phyloP scores from a whole-genome alignment of 305 asterid species.

The Fraxinus sp. region DNA sequence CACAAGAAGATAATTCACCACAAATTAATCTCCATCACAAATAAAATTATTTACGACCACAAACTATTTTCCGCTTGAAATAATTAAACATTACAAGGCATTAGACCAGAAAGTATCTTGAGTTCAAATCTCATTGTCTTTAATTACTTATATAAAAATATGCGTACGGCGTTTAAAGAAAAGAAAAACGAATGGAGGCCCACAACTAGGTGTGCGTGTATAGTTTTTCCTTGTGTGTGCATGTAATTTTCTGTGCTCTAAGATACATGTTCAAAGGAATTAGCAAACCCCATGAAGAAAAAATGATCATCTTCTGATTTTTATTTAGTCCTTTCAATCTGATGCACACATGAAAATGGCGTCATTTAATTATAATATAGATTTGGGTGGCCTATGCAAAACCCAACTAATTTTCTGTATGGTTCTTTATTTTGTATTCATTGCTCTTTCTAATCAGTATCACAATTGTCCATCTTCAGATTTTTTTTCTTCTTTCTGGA shows the following conservation, averaged over 20 bases:
- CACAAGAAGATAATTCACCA: background rate
- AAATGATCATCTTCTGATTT: background rate
- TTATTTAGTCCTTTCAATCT: background rate
- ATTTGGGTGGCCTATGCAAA: slow-evolving; percentile 27
- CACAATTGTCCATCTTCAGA: slow-evolving; percentile 1
- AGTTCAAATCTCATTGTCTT: background rate
- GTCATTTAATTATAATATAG: background rate
- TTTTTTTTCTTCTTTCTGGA: background rate
- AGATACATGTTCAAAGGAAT: background rate
- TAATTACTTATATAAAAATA: background rate
- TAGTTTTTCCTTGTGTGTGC: background rate
- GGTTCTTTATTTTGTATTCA: slow-evolving; percentile 25
- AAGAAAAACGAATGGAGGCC: background rate
- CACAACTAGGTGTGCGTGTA: background rate
- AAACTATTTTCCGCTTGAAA: background rate
- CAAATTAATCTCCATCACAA: background rate
- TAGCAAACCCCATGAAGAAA: background rate
- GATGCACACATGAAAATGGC: background rate
- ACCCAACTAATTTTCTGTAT: slow-evolving; percentile 26
- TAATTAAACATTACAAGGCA: background rate
- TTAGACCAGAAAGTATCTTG: background rate
- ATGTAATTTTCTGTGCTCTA: background rate
- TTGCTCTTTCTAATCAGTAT: background rate
- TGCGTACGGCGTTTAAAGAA: background rate
- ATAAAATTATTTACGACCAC: background rate